These are phyloP conservation scores for Tylopilus plumbeoviolaceoides DNA, from an alignment of 768 basidiomycete species.

Conservation along the genomic window DNA sequence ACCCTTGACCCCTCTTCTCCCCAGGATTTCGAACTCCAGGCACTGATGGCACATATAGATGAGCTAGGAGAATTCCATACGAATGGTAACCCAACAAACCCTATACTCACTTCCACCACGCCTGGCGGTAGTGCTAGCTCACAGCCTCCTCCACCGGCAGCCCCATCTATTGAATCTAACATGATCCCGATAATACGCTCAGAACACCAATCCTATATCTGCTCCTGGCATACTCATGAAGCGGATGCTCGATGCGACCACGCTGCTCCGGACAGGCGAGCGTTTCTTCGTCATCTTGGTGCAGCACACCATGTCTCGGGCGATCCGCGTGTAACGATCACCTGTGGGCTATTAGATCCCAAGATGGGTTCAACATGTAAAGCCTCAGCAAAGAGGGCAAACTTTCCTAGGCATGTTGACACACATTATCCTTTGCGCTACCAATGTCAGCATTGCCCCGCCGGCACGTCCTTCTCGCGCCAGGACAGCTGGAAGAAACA, in stretches of 20 bases:
- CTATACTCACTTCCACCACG: background rate
- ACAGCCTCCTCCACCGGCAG: background rate
- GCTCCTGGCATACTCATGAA: constrained; percentile 11
- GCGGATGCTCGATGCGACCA: background rate
- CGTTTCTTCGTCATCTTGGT: constrained; percentile 18
- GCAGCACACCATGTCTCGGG: constrained; percentile 13
- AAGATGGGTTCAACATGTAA: constrained; percentile 5
- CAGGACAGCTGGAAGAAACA: constrained; percentile 16
- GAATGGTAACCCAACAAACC: background rate
- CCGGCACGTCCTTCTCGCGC: constrained; percentile 19
- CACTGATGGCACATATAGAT: background rate
- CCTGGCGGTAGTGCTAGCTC: background rate
- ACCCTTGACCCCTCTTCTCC: background rate
- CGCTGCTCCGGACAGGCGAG: background rate
- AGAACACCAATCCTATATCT: background rate
- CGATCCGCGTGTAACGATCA: background rate
- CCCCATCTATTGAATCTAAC: background rate
- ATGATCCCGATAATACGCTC: background rate
- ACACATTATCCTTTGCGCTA: constrained; percentile 16
- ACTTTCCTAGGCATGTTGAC: constrained; percentile 16
- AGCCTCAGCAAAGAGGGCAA: constrained; percentile 2
- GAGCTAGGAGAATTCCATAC: background rate
- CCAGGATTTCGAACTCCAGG: background rate
- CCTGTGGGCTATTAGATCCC: constrained; percentile 11
- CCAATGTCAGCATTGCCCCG: constrained; percentile 11